Evolutionary conservation across 2,329 filamentous ascomycete genomes (phyloP), one percentile per base, ranked within the genome.

Genomic region (Botrytis fabae): DNA sequence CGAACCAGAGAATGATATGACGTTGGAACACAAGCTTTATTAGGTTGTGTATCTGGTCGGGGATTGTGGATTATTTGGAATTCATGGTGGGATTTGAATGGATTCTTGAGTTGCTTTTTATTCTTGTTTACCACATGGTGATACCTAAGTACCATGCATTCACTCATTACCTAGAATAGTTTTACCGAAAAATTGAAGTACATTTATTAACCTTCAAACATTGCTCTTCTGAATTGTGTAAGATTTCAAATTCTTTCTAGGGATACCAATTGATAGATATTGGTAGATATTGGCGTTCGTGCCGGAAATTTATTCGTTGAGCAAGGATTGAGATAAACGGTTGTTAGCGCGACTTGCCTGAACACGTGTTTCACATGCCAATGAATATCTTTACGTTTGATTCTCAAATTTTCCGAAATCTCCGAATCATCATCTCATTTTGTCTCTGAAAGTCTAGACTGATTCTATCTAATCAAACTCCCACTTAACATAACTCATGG

Each of bases 1-100:
- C 74, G 93, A 98, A 88, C 96, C 96, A 25, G 96, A 99, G 89
- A 96, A 92, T 73, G 96, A 99, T 83, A 99, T 99, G 96, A 98
- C 95, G 59, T 89, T 98, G 70, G 96, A 99, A 89, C 95, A 98
- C 87, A 99, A 98, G 90, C 89, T 98, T 76, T 95, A 98, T 82
- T 93, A 88, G 83, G 69, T 71, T 62, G 4, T 14, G 44, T 35
- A 40, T 60, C 32, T 40, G 38, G 28, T 54, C 9, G n/a, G 35
- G 32, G 38, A 25, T 66, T 42, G 63, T 66, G 51, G 2, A 32
- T 32, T 32, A 4, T 32, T 32, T 32, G 32, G 32, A 32, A 32
- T 32, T 4, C 32, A 32, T 32, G 54, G 28, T 69, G 14, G 35
- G 59, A 12, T 69, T 72, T 70, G 25, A 28, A 48, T 63, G 28